A percentile compares a stretch with the other conserved stretches of the same genome.
phyloP scores from a whole-genome alignment of 2,329 filamentous ascomycete genomes.

The Colletotrichum theobromicola region DNA sequence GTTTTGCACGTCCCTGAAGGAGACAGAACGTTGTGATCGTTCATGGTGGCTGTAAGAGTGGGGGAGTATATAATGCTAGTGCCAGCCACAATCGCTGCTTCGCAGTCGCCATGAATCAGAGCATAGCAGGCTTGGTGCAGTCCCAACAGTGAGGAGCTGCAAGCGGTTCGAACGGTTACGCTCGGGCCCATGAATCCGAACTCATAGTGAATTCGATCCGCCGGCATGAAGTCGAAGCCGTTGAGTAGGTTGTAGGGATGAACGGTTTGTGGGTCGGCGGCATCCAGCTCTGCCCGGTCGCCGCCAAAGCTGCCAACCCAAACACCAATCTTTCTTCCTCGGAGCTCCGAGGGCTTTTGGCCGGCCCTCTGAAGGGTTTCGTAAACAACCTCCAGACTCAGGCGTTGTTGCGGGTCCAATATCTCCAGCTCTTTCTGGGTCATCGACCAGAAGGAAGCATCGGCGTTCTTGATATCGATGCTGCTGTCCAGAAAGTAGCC shows the following conservation, averaged over 20 bases:
- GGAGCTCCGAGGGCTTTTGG: constrained; percentile 25
- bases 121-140: constrained; percentile 36
- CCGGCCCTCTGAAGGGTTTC: constrained; percentile 35
- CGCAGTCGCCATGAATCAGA: constrained; percentile 30
- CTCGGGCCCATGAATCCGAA: constrained; percentile 33
- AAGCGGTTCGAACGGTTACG: constrained; percentile 38
- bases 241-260: constrained; percentile 21
- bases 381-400: constrained; percentile 33
- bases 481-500: constrained; percentile 5
- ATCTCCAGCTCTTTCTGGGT: constrained; percentile 1
- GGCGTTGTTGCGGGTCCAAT: constrained; percentile 36
- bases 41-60: constrained; percentile 9
- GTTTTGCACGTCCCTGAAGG: constrained; percentile 29
- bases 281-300: constrained; percentile 25
- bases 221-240: constrained; percentile 22
- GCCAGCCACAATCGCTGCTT: constrained; percentile 35
- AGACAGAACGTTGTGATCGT: constrained; percentile 29
- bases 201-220: constrained; percentile 26
- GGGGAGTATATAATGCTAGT: constrained; percentile 31
- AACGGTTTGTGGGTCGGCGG: neutral
- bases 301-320: constrained; percentile 32
- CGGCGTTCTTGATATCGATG: neutral
- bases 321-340: constrained; percentile 29
- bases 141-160: constrained; percentile 34
- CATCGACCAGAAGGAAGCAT: constrained; percentile 5